Conservation (phyloP, 352 stramenopile species). For the Pythium folliculosum region DNA sequence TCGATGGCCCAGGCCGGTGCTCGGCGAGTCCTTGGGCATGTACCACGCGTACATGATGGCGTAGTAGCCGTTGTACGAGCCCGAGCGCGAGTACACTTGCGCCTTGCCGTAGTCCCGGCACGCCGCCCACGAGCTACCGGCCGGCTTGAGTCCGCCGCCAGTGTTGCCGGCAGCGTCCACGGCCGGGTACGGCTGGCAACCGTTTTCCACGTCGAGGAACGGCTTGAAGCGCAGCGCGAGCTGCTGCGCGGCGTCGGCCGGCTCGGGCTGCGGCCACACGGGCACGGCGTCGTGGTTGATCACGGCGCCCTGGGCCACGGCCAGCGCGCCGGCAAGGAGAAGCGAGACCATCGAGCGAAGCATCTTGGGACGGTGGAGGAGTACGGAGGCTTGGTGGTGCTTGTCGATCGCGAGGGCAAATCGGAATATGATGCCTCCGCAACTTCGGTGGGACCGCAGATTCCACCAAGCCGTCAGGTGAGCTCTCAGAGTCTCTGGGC, state of each 20-base stretch:
- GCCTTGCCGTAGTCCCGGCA: slow-evolving; percentile 18
- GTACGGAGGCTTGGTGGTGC: no score
- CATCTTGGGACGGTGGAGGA: not conserved
- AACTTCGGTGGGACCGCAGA: no score
- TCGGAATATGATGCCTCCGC: not conserved
- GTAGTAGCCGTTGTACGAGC: slow-evolving; percentile 31
- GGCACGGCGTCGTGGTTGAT: slow-evolving; percentile 16
- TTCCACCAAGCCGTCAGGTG: no score
- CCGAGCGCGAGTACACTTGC: slow-evolving; percentile 36
- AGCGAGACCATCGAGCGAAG: slow-evolving; percentile 8
- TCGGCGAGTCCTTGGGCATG: slow-evolving; percentile 42
- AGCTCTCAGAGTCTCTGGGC: no score
- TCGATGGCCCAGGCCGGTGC: slow-evolving; percentile 29
- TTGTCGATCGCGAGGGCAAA: not conserved
- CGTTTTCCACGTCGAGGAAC: slow-evolving; percentile 32
- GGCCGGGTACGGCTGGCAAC: slow-evolving; percentile 25
- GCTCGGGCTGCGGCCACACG: slow-evolving; percentile 10
- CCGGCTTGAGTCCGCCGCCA: slow-evolving; percentile 18
- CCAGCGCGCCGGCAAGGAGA: not conserved
- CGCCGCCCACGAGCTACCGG: slow-evolving; percentile 9
- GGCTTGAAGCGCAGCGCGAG: slow-evolving; percentile 33
- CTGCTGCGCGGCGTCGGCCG: slow-evolving; percentile 16
- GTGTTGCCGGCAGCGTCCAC: slow-evolving; percentile 33
- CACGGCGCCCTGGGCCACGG: not conserved
- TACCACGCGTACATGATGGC: slow-evolving; percentile 47